These are phyloP conservation scores for Betula pendula DNA, from an alignment of 306 rosid species.

Conservation along the genomic window DNA sequence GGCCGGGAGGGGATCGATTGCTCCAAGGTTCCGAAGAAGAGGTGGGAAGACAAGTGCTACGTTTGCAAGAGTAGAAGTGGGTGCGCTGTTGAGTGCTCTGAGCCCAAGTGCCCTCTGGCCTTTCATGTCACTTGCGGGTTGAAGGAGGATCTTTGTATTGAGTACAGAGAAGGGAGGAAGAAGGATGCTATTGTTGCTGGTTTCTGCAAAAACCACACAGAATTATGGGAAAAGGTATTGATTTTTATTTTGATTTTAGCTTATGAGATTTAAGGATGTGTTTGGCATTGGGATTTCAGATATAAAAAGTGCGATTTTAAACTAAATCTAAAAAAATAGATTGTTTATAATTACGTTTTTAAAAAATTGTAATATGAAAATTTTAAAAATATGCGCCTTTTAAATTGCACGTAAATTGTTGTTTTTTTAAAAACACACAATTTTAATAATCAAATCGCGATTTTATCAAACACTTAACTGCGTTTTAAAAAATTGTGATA, in stretches of 20 bases:
- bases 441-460: too few species aligned
- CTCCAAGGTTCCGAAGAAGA: conserved; percentile 58
- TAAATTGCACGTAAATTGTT: too few species aligned
- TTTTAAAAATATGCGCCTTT: too few species aligned
- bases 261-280: too few species aligned
- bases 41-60: conserved; percentile 62
- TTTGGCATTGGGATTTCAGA: too few species aligned
- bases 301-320: too few species aligned
- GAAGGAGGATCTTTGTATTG: conserved; percentile 61
- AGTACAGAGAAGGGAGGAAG: conserved; percentile 65
- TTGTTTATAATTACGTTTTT: too few species aligned
- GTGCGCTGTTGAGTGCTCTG: conserved; percentile 71
- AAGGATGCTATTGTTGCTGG: conserved; percentile 75
- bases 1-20: conserved; percentile 80
- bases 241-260: not conserved
- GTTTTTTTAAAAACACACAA: too few species aligned
- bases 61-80: conserved; percentile 48
- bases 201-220: conserved; percentile 63
- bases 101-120: conserved; percentile 57
- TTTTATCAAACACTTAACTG: too few species aligned
- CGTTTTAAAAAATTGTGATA: too few species aligned
- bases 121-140: conserved; percentile 81
- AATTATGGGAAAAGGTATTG: conserved; percentile 70
- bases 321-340: too few species aligned
- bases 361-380: too few species aligned